These are phyloP conservation scores for Collariella sp. DNA, from an alignment of 495 filamentous ascomycete species.

Conservation along the genomic window DNA sequence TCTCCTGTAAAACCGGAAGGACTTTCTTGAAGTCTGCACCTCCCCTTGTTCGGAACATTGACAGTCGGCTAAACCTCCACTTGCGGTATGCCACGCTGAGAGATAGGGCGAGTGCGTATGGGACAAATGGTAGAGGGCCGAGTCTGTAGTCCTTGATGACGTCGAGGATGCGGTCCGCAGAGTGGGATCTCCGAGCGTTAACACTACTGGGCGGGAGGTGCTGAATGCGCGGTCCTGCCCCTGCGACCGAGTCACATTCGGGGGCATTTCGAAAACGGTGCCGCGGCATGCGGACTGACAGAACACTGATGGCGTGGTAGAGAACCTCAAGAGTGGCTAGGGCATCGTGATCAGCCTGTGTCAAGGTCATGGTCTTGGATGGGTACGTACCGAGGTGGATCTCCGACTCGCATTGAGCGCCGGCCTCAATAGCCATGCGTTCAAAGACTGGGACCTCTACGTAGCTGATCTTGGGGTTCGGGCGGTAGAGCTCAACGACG, in stretches of 20 bases:
- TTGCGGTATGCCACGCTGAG: conserved; percentile 64
- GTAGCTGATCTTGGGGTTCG: conserved; percentile 40
- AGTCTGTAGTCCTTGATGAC: conserved; percentile 48
- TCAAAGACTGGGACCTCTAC: conserved; percentile 57
- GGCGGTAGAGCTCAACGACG: conserved; percentile 61
- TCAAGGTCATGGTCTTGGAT: no score
- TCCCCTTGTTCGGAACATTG: conserved; percentile 54
- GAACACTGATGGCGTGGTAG: conserved; percentile 61
- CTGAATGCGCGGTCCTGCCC: conserved; percentile 25
- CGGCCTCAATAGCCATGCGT: conserved; percentile 48
- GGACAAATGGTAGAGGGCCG: conserved; percentile 53
- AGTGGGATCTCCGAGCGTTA: conserved; percentile 53
- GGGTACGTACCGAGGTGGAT: conserved; percentile 38
- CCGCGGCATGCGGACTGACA: conserved; percentile 39
- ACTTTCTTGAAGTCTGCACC: conserved; percentile 52
- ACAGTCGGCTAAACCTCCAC: conserved; percentile 55
- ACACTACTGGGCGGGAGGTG: conserved; percentile 48
- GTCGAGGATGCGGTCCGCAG: conserved; percentile 55
- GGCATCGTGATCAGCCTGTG: background rate
- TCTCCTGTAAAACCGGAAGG: conserved; percentile 45
- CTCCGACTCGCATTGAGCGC: conserved; percentile 31
- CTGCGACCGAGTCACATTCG: conserved; percentile 17
- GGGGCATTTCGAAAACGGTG: conserved; percentile 20
- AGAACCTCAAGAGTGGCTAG: conserved; percentile 57
- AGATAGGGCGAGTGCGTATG: conserved; percentile 58